Percentiles rank a stretch among this genome's conserved stretches.
Conservation (phyloP, 2,329 filamentous ascomycete genomes). For the Fusarium tanahbumbuense region DNA sequence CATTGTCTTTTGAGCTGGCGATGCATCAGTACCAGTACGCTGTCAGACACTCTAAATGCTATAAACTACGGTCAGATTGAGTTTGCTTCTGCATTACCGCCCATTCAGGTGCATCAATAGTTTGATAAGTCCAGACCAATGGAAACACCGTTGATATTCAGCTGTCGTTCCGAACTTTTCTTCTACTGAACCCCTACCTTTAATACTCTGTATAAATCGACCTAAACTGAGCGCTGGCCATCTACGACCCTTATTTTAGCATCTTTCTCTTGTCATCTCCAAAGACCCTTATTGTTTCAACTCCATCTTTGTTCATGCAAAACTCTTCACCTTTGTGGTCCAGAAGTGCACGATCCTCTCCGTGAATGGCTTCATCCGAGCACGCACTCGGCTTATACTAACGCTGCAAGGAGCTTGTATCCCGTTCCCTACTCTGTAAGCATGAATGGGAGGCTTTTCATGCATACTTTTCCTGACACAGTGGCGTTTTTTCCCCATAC, state of each 20-base stretch:
- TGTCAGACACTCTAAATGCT: background rate
- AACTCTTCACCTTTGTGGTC: background rate
- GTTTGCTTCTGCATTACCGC: background rate
- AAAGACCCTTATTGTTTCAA: slow-evolving; percentile 1
- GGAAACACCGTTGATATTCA: background rate
- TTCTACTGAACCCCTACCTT: background rate
- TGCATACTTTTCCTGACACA: slow-evolving; percentile 9
- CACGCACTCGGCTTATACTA: background rate
- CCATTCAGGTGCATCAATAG: background rate
- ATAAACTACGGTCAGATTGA: background rate
- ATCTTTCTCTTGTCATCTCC: background rate
- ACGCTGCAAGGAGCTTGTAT: background rate
- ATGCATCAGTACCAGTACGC: background rate
- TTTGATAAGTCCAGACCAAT: background rate
- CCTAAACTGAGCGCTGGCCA: slow-evolving; percentile 3
- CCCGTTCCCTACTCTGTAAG: background rate
- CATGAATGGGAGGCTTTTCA: background rate
- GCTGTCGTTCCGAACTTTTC: background rate
- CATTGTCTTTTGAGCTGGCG: background rate
- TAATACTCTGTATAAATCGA: background rate
- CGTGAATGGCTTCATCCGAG: background rate
- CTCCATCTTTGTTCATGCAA: too few species aligned
- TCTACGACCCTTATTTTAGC: background rate
- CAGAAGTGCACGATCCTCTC: background rate
- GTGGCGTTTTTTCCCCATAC: slow-evolving; percentile 17